Evolutionary conservation across 139 green algal species (phyloP).

Genomic region (Coelastrella sp.): DNA sequence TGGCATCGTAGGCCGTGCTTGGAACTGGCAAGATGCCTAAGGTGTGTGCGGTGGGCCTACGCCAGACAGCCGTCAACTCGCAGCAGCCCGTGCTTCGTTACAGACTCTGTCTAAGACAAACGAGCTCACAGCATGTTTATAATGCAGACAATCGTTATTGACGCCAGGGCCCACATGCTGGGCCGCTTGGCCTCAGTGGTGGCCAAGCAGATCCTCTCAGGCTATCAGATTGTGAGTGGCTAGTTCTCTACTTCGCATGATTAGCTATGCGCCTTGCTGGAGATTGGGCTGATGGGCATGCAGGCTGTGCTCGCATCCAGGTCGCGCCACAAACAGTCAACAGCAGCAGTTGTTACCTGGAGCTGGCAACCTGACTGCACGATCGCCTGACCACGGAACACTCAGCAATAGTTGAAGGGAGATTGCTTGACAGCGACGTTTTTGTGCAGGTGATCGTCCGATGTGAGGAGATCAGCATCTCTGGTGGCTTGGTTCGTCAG

Average conservation of each 20-base stretch:
- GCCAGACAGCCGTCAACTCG: background rate
- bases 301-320: too few species aligned
- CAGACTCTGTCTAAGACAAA: background rate
- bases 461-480: constrained; percentile 95
- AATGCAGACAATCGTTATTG: constrained; percentile 80
- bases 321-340: too few species aligned
- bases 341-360: background rate
- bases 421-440: background rate
- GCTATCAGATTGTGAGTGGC: constrained; percentile 91
- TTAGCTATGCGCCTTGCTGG: too few species aligned
- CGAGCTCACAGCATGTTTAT: background rate
- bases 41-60: background rate
- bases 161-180: constrained; percentile 96
- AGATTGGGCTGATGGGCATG: too few species aligned
- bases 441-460: constrained; percentile 87
- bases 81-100: background rate
- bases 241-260: background rate
- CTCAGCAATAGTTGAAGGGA: background rate
- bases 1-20: background rate
- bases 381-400: background rate
- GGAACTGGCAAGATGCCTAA: constrained; percentile 46
- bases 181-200: constrained; percentile 95
- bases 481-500: constrained; percentile 96
- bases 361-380: background rate
- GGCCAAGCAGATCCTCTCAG: constrained; percentile 97